Evolutionary conservation across 2,329 filamentous ascomycete species (phyloP).

Genomic region (Epichloe gansuensis): DNA sequence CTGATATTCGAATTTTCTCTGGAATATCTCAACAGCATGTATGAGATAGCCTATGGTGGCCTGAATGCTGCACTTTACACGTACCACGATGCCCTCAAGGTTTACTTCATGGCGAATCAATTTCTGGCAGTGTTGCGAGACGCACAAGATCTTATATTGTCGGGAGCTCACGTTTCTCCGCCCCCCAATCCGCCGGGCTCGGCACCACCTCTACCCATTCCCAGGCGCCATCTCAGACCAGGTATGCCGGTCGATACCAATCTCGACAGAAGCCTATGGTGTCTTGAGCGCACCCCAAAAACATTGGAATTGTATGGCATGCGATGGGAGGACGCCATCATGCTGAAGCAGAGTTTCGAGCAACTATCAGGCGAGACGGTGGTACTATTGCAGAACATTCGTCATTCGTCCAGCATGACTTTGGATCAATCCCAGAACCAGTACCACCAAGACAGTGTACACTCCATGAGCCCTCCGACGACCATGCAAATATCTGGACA

Average conservation of each 20-base stretch:
- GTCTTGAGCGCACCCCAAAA: slow-evolving; percentile 39
- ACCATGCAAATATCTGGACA: slow-evolving; percentile 10
- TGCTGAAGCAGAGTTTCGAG: slow-evolving; percentile 42
- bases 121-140: slow-evolving; percentile 48
- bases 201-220: slow-evolving; percentile 39
- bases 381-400: slow-evolving; percentile 28
- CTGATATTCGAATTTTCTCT: slow-evolving; percentile 80
- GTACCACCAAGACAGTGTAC: slow-evolving; percentile 17
- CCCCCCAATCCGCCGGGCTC: slow-evolving; percentile 33
- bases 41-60: slow-evolving; percentile 49
- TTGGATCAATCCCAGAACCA: slow-evolving; percentile 24
- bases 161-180: slow-evolving; percentile 32
- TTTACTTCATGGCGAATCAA: slow-evolving; percentile 61
- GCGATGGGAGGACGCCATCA: slow-evolving; percentile 44
- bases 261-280: slow-evolving; percentile 40
- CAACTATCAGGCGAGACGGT: slow-evolving; percentile 31
- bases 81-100: slow-evolving; percentile 76
- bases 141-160: slow-evolving; percentile 42
- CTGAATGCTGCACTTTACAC: slow-evolving; percentile 58
- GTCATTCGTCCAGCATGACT: slow-evolving; percentile 18
- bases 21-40: slow-evolving; percentile 65
- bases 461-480: slow-evolving; percentile 2
- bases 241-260: slow-evolving; percentile 32
- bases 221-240: slow-evolving; percentile 25
- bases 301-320: slow-evolving; percentile 44